Conservation (phyloP, 2,329 filamentous ascomycete species). For the Pseudocercospora pini-densiflorae region DNA sequence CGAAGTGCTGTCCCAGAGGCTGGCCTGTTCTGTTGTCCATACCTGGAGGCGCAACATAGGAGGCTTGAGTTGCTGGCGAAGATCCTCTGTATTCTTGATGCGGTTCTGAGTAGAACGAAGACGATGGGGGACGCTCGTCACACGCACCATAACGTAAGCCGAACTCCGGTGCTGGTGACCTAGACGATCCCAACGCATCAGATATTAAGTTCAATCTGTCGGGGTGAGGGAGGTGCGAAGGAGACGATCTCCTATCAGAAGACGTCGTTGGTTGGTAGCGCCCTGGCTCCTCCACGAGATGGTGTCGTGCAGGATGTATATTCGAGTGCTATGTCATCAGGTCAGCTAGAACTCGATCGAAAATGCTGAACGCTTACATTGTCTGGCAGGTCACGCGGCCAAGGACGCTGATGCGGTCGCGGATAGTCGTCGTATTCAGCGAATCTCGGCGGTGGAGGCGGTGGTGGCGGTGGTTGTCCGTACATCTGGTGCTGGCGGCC, state of each 20-base stretch:
- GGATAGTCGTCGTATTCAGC: not conserved
- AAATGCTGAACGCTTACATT: not conserved
- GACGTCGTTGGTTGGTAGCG: not conserved
- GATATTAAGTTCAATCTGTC: slow-evolving; percentile 1
- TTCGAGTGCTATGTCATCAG: not conserved
- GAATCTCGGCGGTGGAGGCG: not conserved
- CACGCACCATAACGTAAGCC: not conserved
- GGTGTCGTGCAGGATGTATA: not conserved
- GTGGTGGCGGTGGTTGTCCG: not conserved
- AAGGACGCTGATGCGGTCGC: not conserved
- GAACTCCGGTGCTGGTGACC: not conserved
- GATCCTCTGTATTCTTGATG: not conserved
- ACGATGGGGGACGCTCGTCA: not conserved
- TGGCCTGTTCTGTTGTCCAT: slow-evolving; percentile 1
- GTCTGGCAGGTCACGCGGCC: not conserved
- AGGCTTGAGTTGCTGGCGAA: not conserved
- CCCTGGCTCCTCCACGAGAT: not conserved
- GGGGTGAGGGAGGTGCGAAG: not conserved
- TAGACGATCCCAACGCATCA: not conserved
- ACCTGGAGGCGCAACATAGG: slow-evolving; percentile 2
- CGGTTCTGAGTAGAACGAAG: not conserved
- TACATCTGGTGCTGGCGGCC: not conserved
- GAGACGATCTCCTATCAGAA: not conserved
- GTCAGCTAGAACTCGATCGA: not conserved
- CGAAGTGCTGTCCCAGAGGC: slow-evolving; percentile 15